phyloP scores from a whole-genome alignment of 164 flowering plant species.

The Chimonanthus salicifolius region DNA sequence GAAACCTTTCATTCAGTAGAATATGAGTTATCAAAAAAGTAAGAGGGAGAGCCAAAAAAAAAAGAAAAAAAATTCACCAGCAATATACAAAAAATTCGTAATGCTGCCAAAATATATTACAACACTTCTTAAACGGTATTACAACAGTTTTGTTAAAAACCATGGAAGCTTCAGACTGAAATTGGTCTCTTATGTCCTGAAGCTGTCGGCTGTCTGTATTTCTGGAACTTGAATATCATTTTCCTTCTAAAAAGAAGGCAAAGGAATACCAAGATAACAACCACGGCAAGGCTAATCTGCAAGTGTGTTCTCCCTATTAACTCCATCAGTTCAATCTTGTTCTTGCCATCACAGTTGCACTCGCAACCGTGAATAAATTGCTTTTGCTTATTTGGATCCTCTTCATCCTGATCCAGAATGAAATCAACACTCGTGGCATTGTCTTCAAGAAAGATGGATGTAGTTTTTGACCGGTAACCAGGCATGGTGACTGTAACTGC shows the following conservation, averaged over 20 bases:
- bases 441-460: constrained; percentile 45
- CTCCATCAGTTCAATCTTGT: constrained; percentile 23
- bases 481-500: constrained; percentile 59
- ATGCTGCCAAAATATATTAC: background rate
- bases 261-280: constrained; percentile 35
- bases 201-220: constrained; percentile 24
- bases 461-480: constrained; percentile 62
- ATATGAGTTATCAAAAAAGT: too few relatives aligned
- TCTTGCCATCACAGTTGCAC: constrained; percentile 31
- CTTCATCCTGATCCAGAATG: constrained; percentile 48
- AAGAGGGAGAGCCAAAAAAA: too few relatives aligned
- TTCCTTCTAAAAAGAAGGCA: constrained; percentile 47
- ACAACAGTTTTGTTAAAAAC: background rate
- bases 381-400: constrained; percentile 8
- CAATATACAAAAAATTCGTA: too few relatives aligned
- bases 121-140: background rate
- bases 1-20: too few relatives aligned
- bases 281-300: constrained; percentile 30
- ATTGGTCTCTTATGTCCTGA: constrained; percentile 31
- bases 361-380: constrained; percentile 16
- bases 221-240: constrained; percentile 23
- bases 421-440: constrained; percentile 58
- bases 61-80: too few relatives aligned
- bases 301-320: constrained; percentile 24
- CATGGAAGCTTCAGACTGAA: constrained; percentile 10